Conservation (phyloP, 2,329 filamentous ascomycete species). For the Lachnellula occidentalis region DNA sequence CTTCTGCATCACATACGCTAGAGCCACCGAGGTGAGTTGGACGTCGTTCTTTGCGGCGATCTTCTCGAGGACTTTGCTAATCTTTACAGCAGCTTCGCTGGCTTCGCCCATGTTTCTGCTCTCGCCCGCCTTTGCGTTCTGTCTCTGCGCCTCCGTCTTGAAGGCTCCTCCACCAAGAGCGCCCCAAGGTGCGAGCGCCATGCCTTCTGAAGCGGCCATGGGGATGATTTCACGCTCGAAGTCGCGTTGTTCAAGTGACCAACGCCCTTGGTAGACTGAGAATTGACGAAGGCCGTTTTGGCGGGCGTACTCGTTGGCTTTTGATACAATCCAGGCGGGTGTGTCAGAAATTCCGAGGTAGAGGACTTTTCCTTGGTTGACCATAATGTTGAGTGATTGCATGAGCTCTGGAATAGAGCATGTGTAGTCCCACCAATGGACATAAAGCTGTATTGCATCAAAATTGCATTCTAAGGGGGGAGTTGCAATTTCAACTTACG, state of each 20-base stretch:
- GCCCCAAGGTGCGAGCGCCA: constrained; percentile 53
- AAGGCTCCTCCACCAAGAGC: constrained; percentile 46
- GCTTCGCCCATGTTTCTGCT: constrained; percentile 29
- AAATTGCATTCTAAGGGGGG: not conserved
- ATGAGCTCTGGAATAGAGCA: constrained; percentile 61
- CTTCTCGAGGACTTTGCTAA: constrained; percentile 52
- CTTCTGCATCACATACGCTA: constrained; percentile 72
- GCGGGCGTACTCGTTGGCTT: constrained; percentile 64
- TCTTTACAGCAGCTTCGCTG: constrained; percentile 44
- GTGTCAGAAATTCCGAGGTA: constrained; percentile 65
- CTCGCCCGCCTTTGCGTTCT: constrained; percentile 35
- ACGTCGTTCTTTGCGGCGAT: constrained; percentile 52
- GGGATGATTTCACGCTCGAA: constrained; percentile 57
- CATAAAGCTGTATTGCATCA: constrained; percentile 41
- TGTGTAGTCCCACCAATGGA: constrained; percentile 66
- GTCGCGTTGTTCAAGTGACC: constrained; percentile 58
- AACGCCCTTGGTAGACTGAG: constrained; percentile 62
- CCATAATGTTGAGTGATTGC: constrained; percentile 59
- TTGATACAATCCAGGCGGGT: constrained; percentile 64
- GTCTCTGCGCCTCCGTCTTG: constrained; percentile 42
- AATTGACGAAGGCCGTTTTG: constrained; percentile 66
- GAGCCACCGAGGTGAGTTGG: constrained; percentile 56
- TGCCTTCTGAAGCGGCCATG: constrained; percentile 52
- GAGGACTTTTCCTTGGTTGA: constrained; percentile 55
- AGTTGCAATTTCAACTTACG: constrained; percentile 30